phyloP scores from a whole-genome alignment of 2,329 filamentous ascomycete genomes.

The Mycosphaerella sp. region DNA sequence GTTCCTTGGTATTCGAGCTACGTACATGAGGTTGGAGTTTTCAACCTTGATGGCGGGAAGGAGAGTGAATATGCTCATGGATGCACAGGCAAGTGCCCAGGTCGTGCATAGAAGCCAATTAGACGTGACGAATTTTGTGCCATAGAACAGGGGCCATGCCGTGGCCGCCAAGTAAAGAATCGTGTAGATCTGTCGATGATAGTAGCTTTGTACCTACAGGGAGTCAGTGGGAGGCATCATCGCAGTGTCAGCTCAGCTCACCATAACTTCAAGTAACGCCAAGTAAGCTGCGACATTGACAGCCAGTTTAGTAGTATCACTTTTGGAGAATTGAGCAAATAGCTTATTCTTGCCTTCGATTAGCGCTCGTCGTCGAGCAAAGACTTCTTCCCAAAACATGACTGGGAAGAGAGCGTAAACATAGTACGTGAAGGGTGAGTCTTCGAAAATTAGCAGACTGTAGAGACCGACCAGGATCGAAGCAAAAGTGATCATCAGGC shows the following conservation, averaged over 20 bases:
- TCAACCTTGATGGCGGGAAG: constrained; percentile 83
- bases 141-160: constrained; percentile 72
- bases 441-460: constrained; percentile 71
- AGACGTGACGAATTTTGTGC: constrained; percentile 61
- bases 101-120: constrained; percentile 59
- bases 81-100: constrained; percentile 70
- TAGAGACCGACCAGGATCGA: constrained; percentile 70
- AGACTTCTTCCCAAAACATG: constrained; percentile 95
- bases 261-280: constrained; percentile 68
- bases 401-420: constrained; percentile 87
- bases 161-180: constrained; percentile 68
- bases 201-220: constrained; percentile 80
- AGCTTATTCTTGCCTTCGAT: constrained; percentile 60
- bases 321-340: constrained; percentile 59
- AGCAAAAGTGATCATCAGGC: constrained; percentile 62
- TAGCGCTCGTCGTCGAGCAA: constrained; percentile 66
- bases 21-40: constrained; percentile 66
- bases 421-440: constrained; percentile 80
- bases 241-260: constrained; percentile 28
- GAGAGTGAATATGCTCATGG: constrained; percentile 88
- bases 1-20: constrained; percentile 12
- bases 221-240: constrained; percentile 4
- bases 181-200: constrained; percentile 81
- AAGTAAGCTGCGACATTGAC: constrained; percentile 64
- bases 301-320: constrained; percentile 53